phyloP scores from a whole-genome alignment of 2,329 filamentous ascomycete genomes.

The Domatiomyces catenatus region DNA sequence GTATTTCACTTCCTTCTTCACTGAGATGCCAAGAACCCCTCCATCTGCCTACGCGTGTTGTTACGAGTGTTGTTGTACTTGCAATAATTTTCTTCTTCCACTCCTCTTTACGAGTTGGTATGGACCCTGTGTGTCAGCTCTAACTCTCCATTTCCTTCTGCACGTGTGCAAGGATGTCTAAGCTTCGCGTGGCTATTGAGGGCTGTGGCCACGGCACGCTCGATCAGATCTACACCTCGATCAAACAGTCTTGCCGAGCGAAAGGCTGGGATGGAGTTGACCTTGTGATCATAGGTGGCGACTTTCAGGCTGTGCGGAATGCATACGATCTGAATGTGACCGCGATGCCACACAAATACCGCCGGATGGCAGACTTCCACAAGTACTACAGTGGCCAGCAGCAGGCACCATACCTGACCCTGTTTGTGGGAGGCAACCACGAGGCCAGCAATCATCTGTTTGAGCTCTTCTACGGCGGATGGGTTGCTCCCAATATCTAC shows the following conservation, averaged over 20 bases:
- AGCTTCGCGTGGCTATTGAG: slow-evolving; percentile 63
- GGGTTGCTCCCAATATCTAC: slow-evolving; percentile 94
- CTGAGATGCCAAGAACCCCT: no score
- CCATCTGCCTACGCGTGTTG: no score
- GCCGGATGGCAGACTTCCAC: slow-evolving; percentile 77
- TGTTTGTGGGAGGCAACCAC: slow-evolving; percentile 91
- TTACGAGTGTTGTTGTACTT: no score
- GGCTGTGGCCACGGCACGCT: slow-evolving; percentile 88
- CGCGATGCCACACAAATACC: slow-evolving; percentile 78
- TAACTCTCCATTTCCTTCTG: neutral
- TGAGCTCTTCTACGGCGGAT: slow-evolving; percentile 91
- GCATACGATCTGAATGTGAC: slow-evolving; percentile 74
- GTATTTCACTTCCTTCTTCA: no score
- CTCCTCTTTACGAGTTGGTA: no score
- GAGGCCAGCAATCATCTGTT: slow-evolving; percentile 81
- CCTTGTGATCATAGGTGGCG: slow-evolving; percentile 83
- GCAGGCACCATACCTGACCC: slow-evolving; percentile 69
- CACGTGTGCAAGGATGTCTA: neutral
- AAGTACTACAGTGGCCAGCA: slow-evolving; percentile 74
- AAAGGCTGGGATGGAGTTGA: slow-evolving; percentile 73
- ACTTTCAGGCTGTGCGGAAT: slow-evolving; percentile 91
- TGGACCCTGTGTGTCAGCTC: no score
- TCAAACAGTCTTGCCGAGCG: slow-evolving; percentile 50
- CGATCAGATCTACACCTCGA: slow-evolving; percentile 75
- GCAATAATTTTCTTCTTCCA: no score